phyloP scores from a whole-genome alignment of 352 stramenopile genomes.

The Pythium brassicae region DNA sequence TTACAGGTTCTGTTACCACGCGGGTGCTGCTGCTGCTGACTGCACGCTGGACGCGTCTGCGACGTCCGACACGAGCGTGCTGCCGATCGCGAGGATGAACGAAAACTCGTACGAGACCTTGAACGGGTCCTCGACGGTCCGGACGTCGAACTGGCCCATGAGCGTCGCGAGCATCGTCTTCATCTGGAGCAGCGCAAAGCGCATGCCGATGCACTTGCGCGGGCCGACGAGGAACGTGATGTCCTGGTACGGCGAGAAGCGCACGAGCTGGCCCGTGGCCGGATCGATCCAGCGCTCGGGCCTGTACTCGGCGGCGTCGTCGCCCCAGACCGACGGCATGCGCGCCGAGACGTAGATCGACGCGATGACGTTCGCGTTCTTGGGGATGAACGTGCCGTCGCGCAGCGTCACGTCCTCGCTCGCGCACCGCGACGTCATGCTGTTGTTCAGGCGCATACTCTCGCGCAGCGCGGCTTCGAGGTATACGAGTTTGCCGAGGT shows the following conservation, averaged over 20 bases:
- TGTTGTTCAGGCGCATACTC: conserved; percentile 46
- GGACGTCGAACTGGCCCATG: conserved; percentile 29
- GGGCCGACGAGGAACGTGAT: conserved; percentile 37
- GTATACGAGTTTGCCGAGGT: conserved; percentile 41
- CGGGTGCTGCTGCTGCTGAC: not conserved
- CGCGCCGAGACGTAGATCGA: conserved; percentile 36
- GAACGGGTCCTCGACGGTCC: conserved; percentile 18
- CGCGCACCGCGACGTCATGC: conserved; percentile 30
- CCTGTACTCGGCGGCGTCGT: conserved; percentile 37
- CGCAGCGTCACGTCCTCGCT: conserved; percentile 30
- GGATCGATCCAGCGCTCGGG: conserved; percentile 46
- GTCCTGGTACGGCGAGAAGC: conserved; percentile 38
- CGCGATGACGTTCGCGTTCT: conserved; percentile 29
- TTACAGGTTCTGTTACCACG: not conserved
- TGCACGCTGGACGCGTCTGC: not conserved
- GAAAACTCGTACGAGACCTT: conserved; percentile 24
- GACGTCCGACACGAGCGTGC: not conserved
- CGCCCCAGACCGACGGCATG: conserved; percentile 33
- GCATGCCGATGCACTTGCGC: conserved; percentile 40
- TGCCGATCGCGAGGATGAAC: conserved; percentile 3
- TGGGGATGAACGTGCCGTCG: conserved; percentile 41
- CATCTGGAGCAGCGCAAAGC: conserved; percentile 38
- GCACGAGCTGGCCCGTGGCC: conserved; percentile 18
- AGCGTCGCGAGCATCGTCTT: conserved; percentile 31
- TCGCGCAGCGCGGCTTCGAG: conserved; percentile 43